Percentiles rank a stretch among this genome's conserved stretches.
These are phyloP conservation scores for Puccinia sorghi DNA, from an alignment of 1,284 basidiomycete genomes.

Conservation along the genomic window DNA sequence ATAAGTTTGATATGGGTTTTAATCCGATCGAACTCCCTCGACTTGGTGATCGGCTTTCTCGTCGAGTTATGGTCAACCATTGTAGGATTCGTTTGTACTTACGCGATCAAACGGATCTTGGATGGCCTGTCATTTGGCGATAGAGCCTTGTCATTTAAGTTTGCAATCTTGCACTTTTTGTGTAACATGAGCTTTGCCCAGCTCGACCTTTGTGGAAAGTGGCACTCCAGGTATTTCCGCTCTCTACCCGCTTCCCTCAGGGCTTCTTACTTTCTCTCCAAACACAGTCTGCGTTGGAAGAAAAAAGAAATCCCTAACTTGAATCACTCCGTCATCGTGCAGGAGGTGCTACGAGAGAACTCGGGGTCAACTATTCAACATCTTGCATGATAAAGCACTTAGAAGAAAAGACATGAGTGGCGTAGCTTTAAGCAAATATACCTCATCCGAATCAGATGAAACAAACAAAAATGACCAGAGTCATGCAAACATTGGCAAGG, in stretches of 20 bases:
- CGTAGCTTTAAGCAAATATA: conserved; percentile 9
- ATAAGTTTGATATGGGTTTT: conserved; percentile 57
- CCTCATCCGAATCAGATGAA: conserved; percentile 9
- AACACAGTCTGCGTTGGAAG: too few species aligned
- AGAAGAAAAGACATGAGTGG: conserved; percentile 50
- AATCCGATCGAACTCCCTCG: conserved; percentile 30
- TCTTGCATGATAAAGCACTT: conserved; percentile 48
- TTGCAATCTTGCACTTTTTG: conserved; percentile 53
- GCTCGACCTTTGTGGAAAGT: conserved; percentile 67
- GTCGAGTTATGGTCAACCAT: conserved; percentile 43
- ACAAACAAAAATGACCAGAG: conserved; percentile 35
- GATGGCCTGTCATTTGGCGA: conserved; percentile 53
- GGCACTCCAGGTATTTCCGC: conserved; percentile 63
- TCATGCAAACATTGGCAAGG: conserved; percentile 68
- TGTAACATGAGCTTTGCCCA: conserved; percentile 70
- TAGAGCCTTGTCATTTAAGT: conserved; percentile 61
- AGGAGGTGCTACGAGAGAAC: conserved; percentile 53
- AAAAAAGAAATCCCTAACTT: conserved; percentile 9
- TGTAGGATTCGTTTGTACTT: conserved; percentile 60
- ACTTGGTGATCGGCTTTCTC: conserved; percentile 29
- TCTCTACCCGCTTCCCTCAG: background rate
- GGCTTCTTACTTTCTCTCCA: background rate
- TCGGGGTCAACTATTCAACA: conserved; percentile 46
- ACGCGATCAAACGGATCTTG: conserved; percentile 53
- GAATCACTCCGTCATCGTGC: background rate